Base-by-base conservation (phyloP, 352 stramenopile species). In the Phytophthora rubi region DNA sequence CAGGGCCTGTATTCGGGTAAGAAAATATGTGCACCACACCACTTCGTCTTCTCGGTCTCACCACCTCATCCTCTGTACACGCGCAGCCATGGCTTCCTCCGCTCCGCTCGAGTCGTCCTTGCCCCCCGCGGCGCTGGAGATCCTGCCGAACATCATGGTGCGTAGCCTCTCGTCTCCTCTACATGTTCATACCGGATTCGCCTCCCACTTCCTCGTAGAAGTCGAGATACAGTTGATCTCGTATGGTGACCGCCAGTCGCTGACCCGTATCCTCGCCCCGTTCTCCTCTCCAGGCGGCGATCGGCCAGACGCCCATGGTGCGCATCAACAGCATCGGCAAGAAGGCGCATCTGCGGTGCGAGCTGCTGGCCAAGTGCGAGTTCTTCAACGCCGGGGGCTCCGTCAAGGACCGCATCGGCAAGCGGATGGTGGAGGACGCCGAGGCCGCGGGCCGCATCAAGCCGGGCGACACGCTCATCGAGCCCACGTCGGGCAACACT, bases 401-500 rank as follows among this genome's bases (percentile, higher is more conserved):
- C 47, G 90, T 98, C 23, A 98, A 98, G 80, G 88, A 97, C 70
- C 81, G 90, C 13, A 97, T 98, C 52, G 95, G 82, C 26, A 85
- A 88, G 68, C 87, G 89, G 61, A 98, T 98, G 92, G 80, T 98
- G 16, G 85, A 98, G 62, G 93, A 98, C 62, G 95, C 97, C 13
- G 96, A 99, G 76, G 76, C 79, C 10, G 76, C 75, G 6, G 96
- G 96, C 7, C 78, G 83, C n/a, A 98, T 99, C 58, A 97, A 97
- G 59, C 87, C 90, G 4, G 97, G 97, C 8, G 93, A 98, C 68
- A 99, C 93, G 33, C 76, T 99, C 21, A 98, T 99, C 53, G 97
- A 99, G 79, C 97, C 97, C 2, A 99, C 97, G 13, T 98, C 89
- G n/a, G 97, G 97, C 48, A 99, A 99, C 77, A 99, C 97, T 23